Base-by-base conservation (phyloP, 805 yeast genomes). In the Babjeviella inositovora region DNA sequence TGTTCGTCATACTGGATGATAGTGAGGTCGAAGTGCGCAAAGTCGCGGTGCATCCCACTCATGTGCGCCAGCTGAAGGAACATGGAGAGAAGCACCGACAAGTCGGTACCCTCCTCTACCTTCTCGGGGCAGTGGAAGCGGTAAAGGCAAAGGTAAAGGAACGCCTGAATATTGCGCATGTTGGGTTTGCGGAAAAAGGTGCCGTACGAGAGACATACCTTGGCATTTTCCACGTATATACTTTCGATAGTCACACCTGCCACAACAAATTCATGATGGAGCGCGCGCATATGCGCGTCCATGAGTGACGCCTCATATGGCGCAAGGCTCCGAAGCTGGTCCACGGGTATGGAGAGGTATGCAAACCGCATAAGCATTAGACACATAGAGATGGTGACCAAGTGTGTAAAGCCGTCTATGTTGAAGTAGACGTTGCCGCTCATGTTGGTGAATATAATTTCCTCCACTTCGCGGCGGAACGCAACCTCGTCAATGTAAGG, bases 401-500 rank as follows among this genome's bases (percentile, higher is more conserved):
- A 24, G 20, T 19, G 21, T n/a, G n/a, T n/a, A n/a, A n/a, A n/a
- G n/a, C n/a, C n/a, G n/a, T n/a, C n/a, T n/a, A n/a, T n/a, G n/a
- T n/a, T n/a, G n/a, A n/a, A n/a, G n/a, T n/a, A n/a, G n/a, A n/a
- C 28, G 5, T 11, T 23, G 5, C 49, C 52, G 14, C 32, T 23
- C 3, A 20, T 25, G 11, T 32, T 35, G 5, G 30, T 28, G 9
- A 34, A 28, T 7, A 56, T 31, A 8, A 53, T 39, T 15, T 38
- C 36, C 2, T 31, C 36, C 11, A 62, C 12, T 21, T 60, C 64
- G 19, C 48, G 47, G 25, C 52, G 40, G 29, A 65, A 63, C 0
- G 48, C 37, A 2, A 33, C 39, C 32, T 62, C 64, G 32, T 68
- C 70, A 10, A 70, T 35, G 28, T 51, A 55, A 0, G 74, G 74